Evolutionary conservation across 1,139 yeast species (phyloP), one percentile per base, ranked within the genome.

Genomic region (Geotrichum candidum): DNA sequence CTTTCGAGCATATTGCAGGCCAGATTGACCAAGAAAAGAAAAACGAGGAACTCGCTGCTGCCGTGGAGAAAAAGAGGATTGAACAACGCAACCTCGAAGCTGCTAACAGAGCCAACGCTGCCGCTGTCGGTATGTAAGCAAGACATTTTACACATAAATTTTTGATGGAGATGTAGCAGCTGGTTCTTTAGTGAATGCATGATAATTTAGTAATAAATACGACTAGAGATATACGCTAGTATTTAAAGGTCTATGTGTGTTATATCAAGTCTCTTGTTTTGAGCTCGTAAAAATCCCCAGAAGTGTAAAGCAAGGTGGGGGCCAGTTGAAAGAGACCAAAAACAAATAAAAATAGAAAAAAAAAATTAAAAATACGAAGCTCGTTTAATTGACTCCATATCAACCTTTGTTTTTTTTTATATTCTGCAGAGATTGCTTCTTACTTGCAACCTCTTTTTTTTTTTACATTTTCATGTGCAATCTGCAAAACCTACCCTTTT

Each of bases 71-170:
- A 33, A 60, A 56, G 15, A 62, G 57, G 51, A 29, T 25, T 35
- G 41, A 31, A 5, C 64, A 62, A 50, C 56, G 58, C n/a, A 54
- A 45, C 4, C 23, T 61, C n/a, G 64, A 62, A 15, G 54, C 58
- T 33, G 46, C 60, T 6, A 58, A 58, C 50, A 54, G 64, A 45
- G 55, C 50, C 23, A 60, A 61, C 33, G 59, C 62, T 41, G 62
- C 62, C 38, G 52, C 35, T 22, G 54, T 45, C 23, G 29, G 31
- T 15, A 27, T 51, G 10, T 38, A 23, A 15, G 23, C 25, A 35
- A 23, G n/a, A 29, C 4, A 29, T 7, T 22, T 15, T 41, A 13
- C 11, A 29, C 25, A 54, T 50, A 15, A 15, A 15, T n/a, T 41
- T 41, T n/a, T 7, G 18, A 41, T 41, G 48, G 22, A 41, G n/a